phyloP scores from a whole-genome alignment of 768 basidiomycete species.

The Gyrodon lividus region DNA sequence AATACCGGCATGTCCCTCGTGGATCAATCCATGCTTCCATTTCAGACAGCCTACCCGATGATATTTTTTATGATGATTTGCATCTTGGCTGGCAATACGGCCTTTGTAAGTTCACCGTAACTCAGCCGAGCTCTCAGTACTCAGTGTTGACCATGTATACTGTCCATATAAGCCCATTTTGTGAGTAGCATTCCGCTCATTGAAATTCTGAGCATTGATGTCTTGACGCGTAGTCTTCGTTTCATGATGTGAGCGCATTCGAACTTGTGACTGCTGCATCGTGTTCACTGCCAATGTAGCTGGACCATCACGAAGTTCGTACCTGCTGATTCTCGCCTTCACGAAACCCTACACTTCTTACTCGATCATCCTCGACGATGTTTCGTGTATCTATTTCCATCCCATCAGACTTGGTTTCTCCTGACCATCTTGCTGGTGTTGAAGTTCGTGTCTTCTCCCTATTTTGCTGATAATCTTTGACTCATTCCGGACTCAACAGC shows the following conservation, averaged over 20 bases:
- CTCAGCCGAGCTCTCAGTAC: neutral
- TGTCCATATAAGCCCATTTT: conserved; percentile 66
- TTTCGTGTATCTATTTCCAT: conserved; percentile 87
- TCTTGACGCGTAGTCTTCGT: conserved; percentile 54
- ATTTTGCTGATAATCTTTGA: neutral
- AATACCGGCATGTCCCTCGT: conserved; percentile 87
- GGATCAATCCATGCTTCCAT: conserved; percentile 90
- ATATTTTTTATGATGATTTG: conserved; percentile 68
- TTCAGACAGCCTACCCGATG: conserved; percentile 83
- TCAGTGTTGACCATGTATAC: neutral
- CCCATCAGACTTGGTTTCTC: conserved; percentile 93
- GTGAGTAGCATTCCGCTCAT: conserved; percentile 46
- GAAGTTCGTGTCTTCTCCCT: conserved; percentile 50
- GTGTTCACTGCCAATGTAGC: conserved; percentile 40
- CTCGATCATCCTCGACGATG: conserved; percentile 94
- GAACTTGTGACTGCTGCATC: neutral
- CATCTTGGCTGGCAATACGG: conserved; percentile 91
- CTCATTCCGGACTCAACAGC: conserved; percentile 37
- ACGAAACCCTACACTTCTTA: conserved; percentile 86
- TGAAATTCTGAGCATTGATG: neutral
- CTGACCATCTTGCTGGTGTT: conserved; percentile 63
- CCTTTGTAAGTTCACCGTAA: conserved; percentile 66
- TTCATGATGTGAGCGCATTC: conserved; percentile 67
- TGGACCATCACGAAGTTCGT: conserved; percentile 71
- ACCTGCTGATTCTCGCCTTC: conserved; percentile 53